Evolutionary conservation across 2,329 filamentous ascomycete genomes (phyloP).

Genomic region (Colletotrichum paranaense): DNA sequence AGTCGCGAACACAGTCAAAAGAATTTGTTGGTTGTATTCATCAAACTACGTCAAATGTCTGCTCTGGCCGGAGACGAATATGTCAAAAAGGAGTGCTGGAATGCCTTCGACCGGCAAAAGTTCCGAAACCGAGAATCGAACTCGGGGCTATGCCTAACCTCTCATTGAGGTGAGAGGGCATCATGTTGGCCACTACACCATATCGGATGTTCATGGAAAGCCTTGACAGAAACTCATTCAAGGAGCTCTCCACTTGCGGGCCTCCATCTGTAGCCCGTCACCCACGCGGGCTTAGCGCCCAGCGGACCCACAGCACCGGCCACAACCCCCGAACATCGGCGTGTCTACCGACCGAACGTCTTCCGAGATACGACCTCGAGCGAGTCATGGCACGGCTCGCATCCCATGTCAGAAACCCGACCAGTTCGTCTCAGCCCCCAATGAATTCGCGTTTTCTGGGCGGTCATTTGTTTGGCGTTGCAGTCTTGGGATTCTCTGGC

Average conservation of each 20-base stretch:
- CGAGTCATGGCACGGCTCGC: conserved; percentile 23
- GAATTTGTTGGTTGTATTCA: neutral
- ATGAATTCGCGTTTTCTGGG: neutral
- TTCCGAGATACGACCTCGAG: neutral
- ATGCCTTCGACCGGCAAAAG: neutral
- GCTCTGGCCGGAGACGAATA: neutral
- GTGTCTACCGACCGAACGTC: neutral
- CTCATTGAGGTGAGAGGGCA: conserved; percentile 13
- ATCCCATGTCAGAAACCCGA: conserved; percentile 1
- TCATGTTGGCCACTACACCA: conserved; percentile 34
- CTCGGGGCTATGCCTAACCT: conserved; percentile 33
- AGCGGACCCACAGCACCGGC: neutral
- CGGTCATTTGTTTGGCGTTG: neutral
- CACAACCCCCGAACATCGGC: neutral
- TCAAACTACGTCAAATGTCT: neutral
- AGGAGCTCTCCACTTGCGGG: accelerated
- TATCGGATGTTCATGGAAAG: neutral
- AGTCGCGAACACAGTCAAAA: no score
- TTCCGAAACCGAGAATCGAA: conserved; percentile 34
- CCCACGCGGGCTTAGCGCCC: neutral
- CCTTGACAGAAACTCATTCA: accelerated
- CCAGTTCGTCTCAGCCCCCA: neutral
- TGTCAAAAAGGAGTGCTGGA: accelerated
- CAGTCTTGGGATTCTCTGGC: neutral
- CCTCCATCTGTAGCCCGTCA: no score